Evolutionary conservation across 208 protist species (phyloP).

Genomic region (Kentomonas sorsogonicus): DNA sequence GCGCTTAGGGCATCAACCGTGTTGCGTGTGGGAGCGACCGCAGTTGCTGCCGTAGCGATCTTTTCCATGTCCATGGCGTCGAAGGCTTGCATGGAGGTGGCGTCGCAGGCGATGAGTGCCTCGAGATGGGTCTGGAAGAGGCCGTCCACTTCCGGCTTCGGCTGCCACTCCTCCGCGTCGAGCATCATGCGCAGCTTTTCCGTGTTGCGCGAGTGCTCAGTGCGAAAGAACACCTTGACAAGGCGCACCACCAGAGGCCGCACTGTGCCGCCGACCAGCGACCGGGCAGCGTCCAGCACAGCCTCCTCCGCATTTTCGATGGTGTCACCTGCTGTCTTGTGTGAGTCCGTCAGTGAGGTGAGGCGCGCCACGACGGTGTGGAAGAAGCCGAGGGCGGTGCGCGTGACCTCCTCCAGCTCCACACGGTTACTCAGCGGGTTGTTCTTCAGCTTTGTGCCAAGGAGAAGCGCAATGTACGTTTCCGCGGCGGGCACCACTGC

Average conservation of each 20-base stretch:
- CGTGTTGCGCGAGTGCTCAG: constrained; percentile 39
- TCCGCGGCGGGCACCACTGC: constrained; percentile 27
- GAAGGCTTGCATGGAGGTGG: constrained; percentile 27
- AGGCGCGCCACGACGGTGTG: too few species aligned
- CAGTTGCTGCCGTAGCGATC: not conserved
- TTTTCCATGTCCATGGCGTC: not conserved
- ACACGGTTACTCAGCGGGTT: constrained; percentile 12
- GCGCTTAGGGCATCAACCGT: too few species aligned
- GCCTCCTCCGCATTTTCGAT: too few species aligned
- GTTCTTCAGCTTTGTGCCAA: constrained; percentile 19
- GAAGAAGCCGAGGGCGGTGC: too few species aligned
- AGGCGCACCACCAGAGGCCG: too few species aligned
- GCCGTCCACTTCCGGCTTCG: constrained; percentile 38
- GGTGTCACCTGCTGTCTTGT: too few species aligned
- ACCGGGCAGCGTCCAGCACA: too few species aligned
- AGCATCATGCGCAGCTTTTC: constrained; percentile 64
- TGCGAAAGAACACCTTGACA: constrained; percentile 47
- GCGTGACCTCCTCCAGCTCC: constrained; percentile 35
- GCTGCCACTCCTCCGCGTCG: constrained; percentile 64
- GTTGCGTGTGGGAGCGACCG: not conserved
- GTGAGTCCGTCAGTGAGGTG: too few species aligned
- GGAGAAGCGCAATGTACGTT: constrained; percentile 21
- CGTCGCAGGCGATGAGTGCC: constrained; percentile 46
- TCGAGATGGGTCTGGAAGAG: constrained; percentile 63
- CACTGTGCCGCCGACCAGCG: too few species aligned